phyloP scores from a whole-genome alignment of 2,329 filamentous ascomycete genomes.

The Tolypocladium amazonense region DNA sequence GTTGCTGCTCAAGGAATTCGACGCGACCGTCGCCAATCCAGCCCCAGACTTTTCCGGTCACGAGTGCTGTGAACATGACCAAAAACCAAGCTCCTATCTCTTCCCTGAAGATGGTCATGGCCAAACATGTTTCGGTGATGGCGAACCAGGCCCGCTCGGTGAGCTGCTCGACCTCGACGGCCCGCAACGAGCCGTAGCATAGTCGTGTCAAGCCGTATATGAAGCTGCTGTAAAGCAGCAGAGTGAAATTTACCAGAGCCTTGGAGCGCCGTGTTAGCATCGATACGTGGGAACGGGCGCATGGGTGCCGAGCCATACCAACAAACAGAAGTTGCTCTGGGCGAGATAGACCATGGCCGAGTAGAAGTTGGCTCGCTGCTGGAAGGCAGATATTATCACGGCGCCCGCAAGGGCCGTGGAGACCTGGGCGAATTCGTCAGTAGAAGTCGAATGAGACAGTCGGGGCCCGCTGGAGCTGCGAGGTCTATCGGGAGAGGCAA shows the following conservation, averaged over 20 bases:
- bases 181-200: conserved; percentile 81
- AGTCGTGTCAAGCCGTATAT: conserved; percentile 82
- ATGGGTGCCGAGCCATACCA: conserved; percentile 43
- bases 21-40: conserved; percentile 96
- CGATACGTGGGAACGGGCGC: neutral
- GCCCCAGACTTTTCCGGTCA: conserved; percentile 94
- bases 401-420: conserved; percentile 76
- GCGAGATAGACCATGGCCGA: conserved; percentile 94
- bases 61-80: conserved; percentile 86
- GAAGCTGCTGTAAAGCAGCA: conserved; percentile 69
- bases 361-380: conserved; percentile 96
- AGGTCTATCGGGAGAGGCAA: conserved; percentile 5
- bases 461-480: conserved; percentile 1
- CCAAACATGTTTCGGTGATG: conserved; percentile 89
- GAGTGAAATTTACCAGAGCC: conserved; percentile 85
- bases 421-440: conserved; percentile 37
- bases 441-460: conserved; percentile 5
- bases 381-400: conserved; percentile 82
- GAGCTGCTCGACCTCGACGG: conserved; percentile 91
- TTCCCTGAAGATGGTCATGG: conserved; percentile 96
- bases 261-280: conserved; percentile 21
- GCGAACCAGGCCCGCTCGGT: conserved; percentile 98
- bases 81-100: conserved; percentile 92
- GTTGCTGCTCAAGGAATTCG: conserved; percentile 90
- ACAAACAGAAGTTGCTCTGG: conserved; percentile 89